Evolutionary conservation across 495 filamentous ascomycete genomes (phyloP).

Genomic region (Apodospora peruviana): DNA sequence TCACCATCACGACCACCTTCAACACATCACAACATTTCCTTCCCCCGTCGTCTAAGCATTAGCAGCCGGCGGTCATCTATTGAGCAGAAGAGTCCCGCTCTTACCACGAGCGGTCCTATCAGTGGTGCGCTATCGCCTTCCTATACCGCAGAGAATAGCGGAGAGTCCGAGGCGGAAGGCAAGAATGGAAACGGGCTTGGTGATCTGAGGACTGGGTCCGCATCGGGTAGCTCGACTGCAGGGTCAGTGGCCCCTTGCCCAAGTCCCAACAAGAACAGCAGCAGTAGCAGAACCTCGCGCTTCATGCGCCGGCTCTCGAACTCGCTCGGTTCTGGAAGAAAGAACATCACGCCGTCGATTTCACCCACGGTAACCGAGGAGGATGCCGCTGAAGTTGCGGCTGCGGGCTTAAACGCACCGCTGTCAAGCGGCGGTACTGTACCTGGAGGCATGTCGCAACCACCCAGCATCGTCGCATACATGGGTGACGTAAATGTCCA

Average conservation of each 20-base stretch:
- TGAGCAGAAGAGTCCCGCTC: slow-evolving; percentile 18
- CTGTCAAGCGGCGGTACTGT: slow-evolving; percentile 9
- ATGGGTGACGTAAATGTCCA: slow-evolving; percentile 90
- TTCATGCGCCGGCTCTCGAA: slow-evolving; percentile 78
- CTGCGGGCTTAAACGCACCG: no score
- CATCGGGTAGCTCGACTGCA: slow-evolving; percentile 11
- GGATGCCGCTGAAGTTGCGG: slow-evolving; percentile 41
- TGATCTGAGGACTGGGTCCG: slow-evolving; percentile 15
- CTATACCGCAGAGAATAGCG: slow-evolving; percentile 24
- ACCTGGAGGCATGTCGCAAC: slow-evolving; percentile 10
- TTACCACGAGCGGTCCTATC: slow-evolving; percentile 3
- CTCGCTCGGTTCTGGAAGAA: slow-evolving; percentile 53
- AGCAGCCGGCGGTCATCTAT: slow-evolving; percentile 41
- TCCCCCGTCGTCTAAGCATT: slow-evolving; percentile 38
- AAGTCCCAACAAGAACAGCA: slow-evolving; percentile 50
- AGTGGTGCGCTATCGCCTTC: slow-evolving; percentile 21
- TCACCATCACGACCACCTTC: slow-evolving; percentile 42
- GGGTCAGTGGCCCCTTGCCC: slow-evolving; percentile 17
- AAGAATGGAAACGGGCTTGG: slow-evolving; percentile 3
- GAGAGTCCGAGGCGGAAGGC: slow-evolving; percentile 26
- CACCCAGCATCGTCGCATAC: slow-evolving; percentile 48
- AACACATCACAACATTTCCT: slow-evolving; percentile 23
- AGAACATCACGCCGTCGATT: slow-evolving; percentile 51
- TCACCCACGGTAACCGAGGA: slow-evolving; percentile 62
- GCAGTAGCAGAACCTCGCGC: slow-evolving; percentile 59